Evolutionary conservation across 2,329 filamentous ascomycete genomes (phyloP).

Genomic region (Pseudogymnoascus sp.): DNA sequence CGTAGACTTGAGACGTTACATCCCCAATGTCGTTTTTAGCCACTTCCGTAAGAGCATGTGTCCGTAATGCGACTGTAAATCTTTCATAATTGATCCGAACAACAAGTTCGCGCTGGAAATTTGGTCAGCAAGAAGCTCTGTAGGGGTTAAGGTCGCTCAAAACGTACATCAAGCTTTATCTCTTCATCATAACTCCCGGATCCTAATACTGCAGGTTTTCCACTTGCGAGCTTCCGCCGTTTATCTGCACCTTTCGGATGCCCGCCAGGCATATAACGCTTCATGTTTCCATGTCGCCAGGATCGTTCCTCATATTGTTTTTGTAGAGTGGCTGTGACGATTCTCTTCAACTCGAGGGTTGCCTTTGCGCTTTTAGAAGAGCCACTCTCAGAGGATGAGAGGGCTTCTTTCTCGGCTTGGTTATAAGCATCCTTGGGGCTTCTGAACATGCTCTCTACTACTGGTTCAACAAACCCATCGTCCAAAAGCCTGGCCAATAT

Average conservation of each 20-base stretch:
- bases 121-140: conserved; percentile 22
- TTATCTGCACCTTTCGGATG: conserved; percentile 34
- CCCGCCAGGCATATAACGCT: conserved; percentile 35
- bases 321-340: conserved; percentile 47
- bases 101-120: conserved; percentile 58
- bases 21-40: conserved; percentile 65
- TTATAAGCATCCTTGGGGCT: conserved; percentile 54
- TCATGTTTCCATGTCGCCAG: conserved; percentile 45
- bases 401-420: conserved; percentile 58
- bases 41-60: conserved; percentile 66
- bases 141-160: conserved; percentile 6
- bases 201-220: conserved; percentile 33
- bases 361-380: conserved; percentile 58
- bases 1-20: conserved; percentile 72
- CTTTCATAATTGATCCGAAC: conserved; percentile 81
- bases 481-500: conserved; percentile 48
- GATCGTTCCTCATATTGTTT: conserved; percentile 41
- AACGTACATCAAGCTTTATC: conserved; percentile 45
- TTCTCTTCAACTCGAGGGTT: conserved; percentile 54
- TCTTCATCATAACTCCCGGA: conserved; percentile 36
- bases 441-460: conserved; percentile 50
- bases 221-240: conserved; percentile 49
- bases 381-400: conserved; percentile 45
- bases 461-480: conserved; percentile 61
- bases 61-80: conserved; percentile 75